Evolutionary conservation across 1,284 basidiomycete species (phyloP).

Genomic region (Rhodotorula sp.): DNA sequence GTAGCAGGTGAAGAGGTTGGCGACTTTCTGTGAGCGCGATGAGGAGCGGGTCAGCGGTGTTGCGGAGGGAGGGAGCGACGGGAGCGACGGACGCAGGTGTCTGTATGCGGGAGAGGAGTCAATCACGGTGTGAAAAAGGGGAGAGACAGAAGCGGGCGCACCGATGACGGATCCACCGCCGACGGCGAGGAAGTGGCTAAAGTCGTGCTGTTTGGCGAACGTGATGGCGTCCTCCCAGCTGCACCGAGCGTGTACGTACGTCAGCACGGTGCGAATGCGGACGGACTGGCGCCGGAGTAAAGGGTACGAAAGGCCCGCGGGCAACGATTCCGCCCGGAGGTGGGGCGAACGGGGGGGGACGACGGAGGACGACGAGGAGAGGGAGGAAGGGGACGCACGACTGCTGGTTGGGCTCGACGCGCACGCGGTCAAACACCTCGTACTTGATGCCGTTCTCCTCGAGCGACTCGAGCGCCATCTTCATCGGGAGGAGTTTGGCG

Average conservation of each 20-base stretch:
- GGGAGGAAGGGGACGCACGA: conserved; percentile 43
- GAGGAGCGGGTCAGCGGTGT: background rate
- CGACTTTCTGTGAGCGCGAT: conserved; percentile 47
- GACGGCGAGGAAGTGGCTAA: conserved; percentile 89
- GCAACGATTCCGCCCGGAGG: background rate
- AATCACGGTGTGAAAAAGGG: background rate
- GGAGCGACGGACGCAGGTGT: conserved; percentile 20
- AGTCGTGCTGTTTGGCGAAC: conserved; percentile 80
- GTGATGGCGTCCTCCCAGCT: conserved; percentile 82
- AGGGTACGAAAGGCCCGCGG: too few relatives aligned
- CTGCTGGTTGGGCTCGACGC: conserved; percentile 88
- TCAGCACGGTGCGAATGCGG: background rate
- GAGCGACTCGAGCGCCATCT: conserved; percentile 71
- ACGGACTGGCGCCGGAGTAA: too few relatives aligned
- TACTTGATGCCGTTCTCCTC: conserved; percentile 63
- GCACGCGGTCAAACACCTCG: conserved; percentile 78
- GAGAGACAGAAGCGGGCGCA: background rate
- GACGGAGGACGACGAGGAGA: background rate
- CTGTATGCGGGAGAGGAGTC: background rate
- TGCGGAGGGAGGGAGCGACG: too few relatives aligned
- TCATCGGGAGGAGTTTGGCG: conserved; percentile 69
- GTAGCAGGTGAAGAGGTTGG: conserved; percentile 77
- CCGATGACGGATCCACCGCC: conserved; percentile 80
- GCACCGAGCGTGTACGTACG: background rate
- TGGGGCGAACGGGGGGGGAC: background rate